Evolutionary conservation across 2,329 filamentous ascomycete genomes (phyloP), one percentile per base, ranked within the genome.

Genomic region (Bipolaris victoriae): DNA sequence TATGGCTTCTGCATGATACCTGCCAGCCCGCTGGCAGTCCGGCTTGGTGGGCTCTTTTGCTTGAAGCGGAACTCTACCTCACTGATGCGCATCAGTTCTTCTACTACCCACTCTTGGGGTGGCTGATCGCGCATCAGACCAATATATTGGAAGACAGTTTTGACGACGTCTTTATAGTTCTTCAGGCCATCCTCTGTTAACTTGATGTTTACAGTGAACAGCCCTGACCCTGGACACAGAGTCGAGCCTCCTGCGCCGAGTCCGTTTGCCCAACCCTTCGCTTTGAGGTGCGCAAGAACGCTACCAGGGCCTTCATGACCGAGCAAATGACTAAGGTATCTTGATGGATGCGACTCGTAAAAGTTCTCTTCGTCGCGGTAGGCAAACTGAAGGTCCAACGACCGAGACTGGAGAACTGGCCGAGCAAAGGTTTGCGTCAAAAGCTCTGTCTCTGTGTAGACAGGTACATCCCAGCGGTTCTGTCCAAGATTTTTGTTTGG

Each of bases 11-110:
- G 95, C 95, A 99, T 98, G 16, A 92, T 86, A 16, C 89, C 87
- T 71, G 90, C 92, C 63, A 92, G 87, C 58, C 86, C 87, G 80
- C 92, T 97, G 0, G 92, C 95, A 69, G 97, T 98, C 26, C 90
- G 86, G 72, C 90, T 95, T 1, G 94, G 92, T 1, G 91, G 91
- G 2, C 88, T 91, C 81, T 98, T 98, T 74, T 98, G 91, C 77
- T 88, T 91, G 78, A 96, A 99, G 64, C 90, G 91, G 82, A 99
- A 99, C 66, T 96, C 90, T 11, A 98, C 91, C 65, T 98, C 93
- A 43, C 90, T 88, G 79, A 98, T 88, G 35, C 88, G 88, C 76
- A 92, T 94, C 76, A 95, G 90, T 77, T 99, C 95, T 31, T 96
- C 86, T 57, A 95, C 93, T 56, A 98, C 92, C 95, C 95, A 98